Conservation (phyloP, 192 early-diverging fungal genomes). For the Coemansia erecta region DNA sequence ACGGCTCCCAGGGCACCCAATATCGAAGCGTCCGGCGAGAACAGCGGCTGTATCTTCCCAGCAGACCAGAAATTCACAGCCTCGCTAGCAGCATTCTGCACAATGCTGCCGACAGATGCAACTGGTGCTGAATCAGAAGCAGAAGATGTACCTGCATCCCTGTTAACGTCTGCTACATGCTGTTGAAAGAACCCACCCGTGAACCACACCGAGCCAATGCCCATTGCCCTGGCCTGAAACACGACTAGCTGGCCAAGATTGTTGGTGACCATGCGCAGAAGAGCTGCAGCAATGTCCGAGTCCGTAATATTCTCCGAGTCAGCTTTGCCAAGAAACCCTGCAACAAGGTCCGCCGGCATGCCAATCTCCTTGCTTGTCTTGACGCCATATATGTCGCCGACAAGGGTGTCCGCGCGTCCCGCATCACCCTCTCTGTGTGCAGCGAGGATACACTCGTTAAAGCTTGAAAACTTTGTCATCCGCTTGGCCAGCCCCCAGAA, state of each 20-base stretch:
- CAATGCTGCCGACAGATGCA: conserved; percentile 3
- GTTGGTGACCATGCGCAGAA: conserved; percentile 43
- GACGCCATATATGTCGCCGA: conserved; percentile 47
- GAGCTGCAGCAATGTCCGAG: conserved; percentile 32
- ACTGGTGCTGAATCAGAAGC: background rate
- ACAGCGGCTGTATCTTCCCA: conserved; percentile 16
- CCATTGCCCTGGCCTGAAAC: conserved; percentile 37
- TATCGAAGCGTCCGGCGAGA: conserved; percentile 22
- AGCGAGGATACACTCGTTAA: conserved; percentile 22
- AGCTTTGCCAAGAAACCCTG: conserved; percentile 48
- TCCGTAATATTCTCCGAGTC: conserved; percentile 14
- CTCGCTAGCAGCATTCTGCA: conserved; percentile 17
- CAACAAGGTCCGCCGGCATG: conserved; percentile 46
- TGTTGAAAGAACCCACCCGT: conserved; percentile 29
- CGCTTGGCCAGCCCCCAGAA: conserved; percentile 45
- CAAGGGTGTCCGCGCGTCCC: conserved; percentile 36
- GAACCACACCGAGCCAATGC: conserved; percentile 33
- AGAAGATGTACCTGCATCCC: background rate
- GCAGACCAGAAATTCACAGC: conserved; percentile 46
- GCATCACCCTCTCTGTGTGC: conserved; percentile 14
- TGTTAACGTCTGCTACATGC: conserved; percentile 4
- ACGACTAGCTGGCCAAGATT: conserved; percentile 48
- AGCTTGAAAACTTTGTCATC: conserved; percentile 31
- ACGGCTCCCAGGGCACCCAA: conserved; percentile 41
- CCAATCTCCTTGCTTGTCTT: conserved; percentile 45